phyloP scores from a whole-genome alignment of 768 basidiomycete genomes.

The Russula lepida region DNA sequence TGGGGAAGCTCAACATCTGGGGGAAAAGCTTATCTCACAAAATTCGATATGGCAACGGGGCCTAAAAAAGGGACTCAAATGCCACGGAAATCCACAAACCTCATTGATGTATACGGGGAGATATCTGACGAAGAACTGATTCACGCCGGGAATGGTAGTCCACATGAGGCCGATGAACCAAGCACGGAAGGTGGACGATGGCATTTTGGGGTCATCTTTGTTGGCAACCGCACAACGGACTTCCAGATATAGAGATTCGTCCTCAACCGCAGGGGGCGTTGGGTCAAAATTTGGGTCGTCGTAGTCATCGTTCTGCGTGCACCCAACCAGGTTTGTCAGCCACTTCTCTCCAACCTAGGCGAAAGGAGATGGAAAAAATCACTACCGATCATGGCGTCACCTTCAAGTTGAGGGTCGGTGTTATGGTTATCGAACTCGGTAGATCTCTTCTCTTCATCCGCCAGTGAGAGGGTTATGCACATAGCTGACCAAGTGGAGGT shows the following conservation, averaged over 20 bases:
- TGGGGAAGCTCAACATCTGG: conserved; percentile 59
- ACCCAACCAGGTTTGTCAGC: no score
- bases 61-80: background rate
- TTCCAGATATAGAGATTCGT: conserved; percentile 50
- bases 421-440: conserved; percentile 19
- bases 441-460: conserved; percentile 21
- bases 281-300: conserved; percentile 32
- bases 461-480: conserved; percentile 7
- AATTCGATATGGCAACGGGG: background rate
- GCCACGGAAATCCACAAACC: conserved; percentile 16
- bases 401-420: background rate
- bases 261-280: conserved; percentile 27
- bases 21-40: conserved; percentile 40
- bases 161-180: conserved; percentile 36
- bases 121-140: conserved; percentile 73
- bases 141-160: conserved; percentile 60
- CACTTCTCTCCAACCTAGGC: background rate
- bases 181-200: conserved; percentile 30
- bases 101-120: conserved; percentile 33
- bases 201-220: conserved; percentile 39
- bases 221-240: conserved; percentile 44
- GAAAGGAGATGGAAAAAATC: background rate
- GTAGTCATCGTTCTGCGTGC: conserved; percentile 20
- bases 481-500: conserved; percentile 5
- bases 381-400: background rate